Evolutionary conservation across 2,329 filamentous ascomycete genomes (phyloP).

Genomic region (Trichoderma oligosporum): DNA sequence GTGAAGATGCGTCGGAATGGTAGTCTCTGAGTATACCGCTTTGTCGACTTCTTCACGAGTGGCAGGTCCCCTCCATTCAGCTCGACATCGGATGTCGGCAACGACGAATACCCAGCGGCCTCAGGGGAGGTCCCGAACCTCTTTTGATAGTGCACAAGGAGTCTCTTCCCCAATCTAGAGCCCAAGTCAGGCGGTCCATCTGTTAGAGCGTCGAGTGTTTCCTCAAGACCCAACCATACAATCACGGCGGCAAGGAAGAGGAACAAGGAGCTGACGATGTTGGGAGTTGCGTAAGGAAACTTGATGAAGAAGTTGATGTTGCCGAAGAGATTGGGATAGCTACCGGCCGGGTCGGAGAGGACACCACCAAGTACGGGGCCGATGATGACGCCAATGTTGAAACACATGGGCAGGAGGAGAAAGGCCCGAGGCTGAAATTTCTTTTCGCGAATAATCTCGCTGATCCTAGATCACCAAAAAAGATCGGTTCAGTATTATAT

Average conservation of each 20-base stretch:
- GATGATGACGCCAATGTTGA: constrained; percentile 69
- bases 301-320: constrained; percentile 42
- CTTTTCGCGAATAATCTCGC: constrained; percentile 64
- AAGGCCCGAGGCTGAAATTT: constrained; percentile 68
- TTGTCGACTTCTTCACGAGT: constrained; percentile 17
- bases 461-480: constrained; percentile 46
- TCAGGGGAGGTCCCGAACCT: constrained; percentile 20
- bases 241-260: constrained; percentile 41
- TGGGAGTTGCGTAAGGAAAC: constrained; percentile 54
- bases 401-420: constrained; percentile 69
- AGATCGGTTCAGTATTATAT: not conserved
- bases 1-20: constrained; percentile 55
- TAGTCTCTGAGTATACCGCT: constrained; percentile 45
- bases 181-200: constrained; percentile 41
- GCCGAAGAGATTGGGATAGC: constrained; percentile 52
- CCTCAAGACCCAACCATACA: constrained; percentile 50
- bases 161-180: constrained; percentile 37
- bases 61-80: constrained; percentile 17
- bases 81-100: constrained; percentile 27
- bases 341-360: constrained; percentile 62
- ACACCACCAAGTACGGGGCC: constrained; percentile 67
- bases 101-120: constrained; percentile 24
- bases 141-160: constrained; percentile 31
- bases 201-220: constrained; percentile 48
- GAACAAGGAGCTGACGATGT: constrained; percentile 49